These are phyloP conservation scores for Ophiorrhiza pumila DNA, from an alignment of 257 asterid genomes.

Conservation along the genomic window DNA sequence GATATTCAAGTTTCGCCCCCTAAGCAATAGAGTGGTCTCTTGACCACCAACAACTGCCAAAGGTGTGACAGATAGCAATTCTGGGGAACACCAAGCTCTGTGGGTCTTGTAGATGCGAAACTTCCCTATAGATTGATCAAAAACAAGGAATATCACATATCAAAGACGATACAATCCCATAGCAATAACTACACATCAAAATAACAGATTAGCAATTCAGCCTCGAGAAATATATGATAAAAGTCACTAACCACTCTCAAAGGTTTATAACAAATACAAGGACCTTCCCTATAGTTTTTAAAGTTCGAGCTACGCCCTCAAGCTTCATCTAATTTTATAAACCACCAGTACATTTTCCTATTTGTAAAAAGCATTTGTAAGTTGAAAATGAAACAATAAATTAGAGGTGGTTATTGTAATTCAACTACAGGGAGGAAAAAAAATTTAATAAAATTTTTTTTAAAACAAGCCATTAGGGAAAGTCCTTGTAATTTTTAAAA, in stretches of 20 bases:
- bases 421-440: background rate
- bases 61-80: slow-evolving; percentile 65
- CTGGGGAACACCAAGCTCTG: slow-evolving; percentile 50
- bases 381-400: background rate
- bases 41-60: slow-evolving; percentile 73
- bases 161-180: background rate
- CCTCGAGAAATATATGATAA: background rate
- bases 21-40: slow-evolving; percentile 62
- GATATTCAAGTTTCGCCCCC: slow-evolving; percentile 49
- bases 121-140: slow-evolving; percentile 46
- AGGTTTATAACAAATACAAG: background rate
- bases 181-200: background rate
- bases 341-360: background rate
- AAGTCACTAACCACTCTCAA: background rate
- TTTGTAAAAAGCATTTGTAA: background rate
- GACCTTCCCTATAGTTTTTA: background rate
- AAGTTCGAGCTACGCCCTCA: background rate
- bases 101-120: slow-evolving; percentile 51
- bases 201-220: background rate
- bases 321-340: background rate
- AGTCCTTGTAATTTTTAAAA: background rate
- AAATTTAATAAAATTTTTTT: too few species aligned
- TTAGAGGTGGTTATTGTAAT: background rate
- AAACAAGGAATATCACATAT: slow-evolving; percentile 11
- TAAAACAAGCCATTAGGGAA: background rate